Base-by-base conservation (phyloP, 106 monocot genomes). In the Allium fistulosum region DNA sequence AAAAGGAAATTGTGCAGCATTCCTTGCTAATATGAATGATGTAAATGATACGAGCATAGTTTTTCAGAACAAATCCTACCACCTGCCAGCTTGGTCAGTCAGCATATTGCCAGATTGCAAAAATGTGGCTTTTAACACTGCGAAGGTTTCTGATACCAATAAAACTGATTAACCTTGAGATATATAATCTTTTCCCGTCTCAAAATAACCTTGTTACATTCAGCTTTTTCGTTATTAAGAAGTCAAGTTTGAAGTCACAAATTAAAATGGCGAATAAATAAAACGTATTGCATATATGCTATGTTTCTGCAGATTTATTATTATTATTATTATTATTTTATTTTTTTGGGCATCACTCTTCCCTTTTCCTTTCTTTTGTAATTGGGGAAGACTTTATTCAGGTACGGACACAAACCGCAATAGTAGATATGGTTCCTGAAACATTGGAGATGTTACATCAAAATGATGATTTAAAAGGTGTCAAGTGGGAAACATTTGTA, bases 41-140 rank as follows among this genome's bases (percentile, higher is more conserved):
- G 26, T 46, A 74, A 79, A 86, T 63, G 92, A 96, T 51, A 79
- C 63, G 65, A 56, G 26, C 27, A 51, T 96, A 67, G 53, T 70
- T 65, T 96, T 96, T 62, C 83, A 74, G 74, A 88, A 92, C 63
- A 84, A 49, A 59, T 71, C 86, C 58, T 92, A 92, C 80, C 77
- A 76, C 67, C 63, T 96, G 76, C 96, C 96, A 69, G 75, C 92
- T 77, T 96, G 96, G 96, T 96, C 96, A 52, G 92, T 92, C 59
- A 92, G 88, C 64, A 82, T 96, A 62, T 72, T 96, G 11, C 96
- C 88, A 65, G 86, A 96, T 69, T 96, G 96, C 82, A 88, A 81
- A 74, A 88, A 86, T 74, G 88, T 86, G 56, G 84, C 68, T 57
- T 92, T 92, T 67, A 96, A 96, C 67, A 92, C 86, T 67, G 96